Evolutionary conservation across 2,329 filamentous ascomycete genomes (phyloP).

Genomic region (Exophiala oligosperma): DNA sequence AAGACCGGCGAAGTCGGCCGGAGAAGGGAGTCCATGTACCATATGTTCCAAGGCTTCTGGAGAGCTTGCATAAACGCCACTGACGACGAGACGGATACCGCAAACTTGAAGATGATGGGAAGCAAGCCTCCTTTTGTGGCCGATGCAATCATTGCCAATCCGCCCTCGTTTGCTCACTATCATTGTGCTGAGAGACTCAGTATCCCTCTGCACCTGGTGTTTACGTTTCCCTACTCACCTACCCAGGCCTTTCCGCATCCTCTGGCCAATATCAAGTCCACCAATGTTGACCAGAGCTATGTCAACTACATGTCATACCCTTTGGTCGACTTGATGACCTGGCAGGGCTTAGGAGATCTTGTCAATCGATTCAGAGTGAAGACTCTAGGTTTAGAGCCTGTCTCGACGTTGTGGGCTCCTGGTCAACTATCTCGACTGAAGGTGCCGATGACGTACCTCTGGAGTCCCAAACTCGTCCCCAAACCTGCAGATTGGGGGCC

Average conservation of each 20-base stretch:
- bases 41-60: constrained; percentile 85
- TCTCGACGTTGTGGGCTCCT: constrained; percentile 75
- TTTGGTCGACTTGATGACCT: constrained; percentile 71
- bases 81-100: constrained; percentile 64
- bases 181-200: constrained; percentile 38
- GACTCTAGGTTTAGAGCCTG: constrained; percentile 69
- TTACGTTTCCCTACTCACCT: constrained; percentile 67
- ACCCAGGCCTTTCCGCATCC: constrained; percentile 74
- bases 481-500: constrained; percentile 57
- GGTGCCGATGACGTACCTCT: constrained; percentile 74
- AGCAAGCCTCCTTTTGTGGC: constrained; percentile 45
- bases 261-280: constrained; percentile 70
- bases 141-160: constrained; percentile 41
- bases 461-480: constrained; percentile 52
- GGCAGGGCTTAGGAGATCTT: constrained; percentile 64
- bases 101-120: constrained; percentile 66
- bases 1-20: constrained; percentile 71
- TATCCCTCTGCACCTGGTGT: constrained; percentile 39
- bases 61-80: constrained; percentile 67
- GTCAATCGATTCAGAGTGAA: constrained; percentile 72
- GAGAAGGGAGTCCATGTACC: constrained; percentile 68
- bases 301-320: constrained; percentile 81
- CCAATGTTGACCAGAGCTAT: constrained; percentile 70
- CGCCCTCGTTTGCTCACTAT: constrained; percentile 39
- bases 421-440: constrained; percentile 71